These are phyloP conservation scores for Aphanomyces invadans DNA, from an alignment of 352 stramenopile genomes.

Conservation along the genomic window DNA sequence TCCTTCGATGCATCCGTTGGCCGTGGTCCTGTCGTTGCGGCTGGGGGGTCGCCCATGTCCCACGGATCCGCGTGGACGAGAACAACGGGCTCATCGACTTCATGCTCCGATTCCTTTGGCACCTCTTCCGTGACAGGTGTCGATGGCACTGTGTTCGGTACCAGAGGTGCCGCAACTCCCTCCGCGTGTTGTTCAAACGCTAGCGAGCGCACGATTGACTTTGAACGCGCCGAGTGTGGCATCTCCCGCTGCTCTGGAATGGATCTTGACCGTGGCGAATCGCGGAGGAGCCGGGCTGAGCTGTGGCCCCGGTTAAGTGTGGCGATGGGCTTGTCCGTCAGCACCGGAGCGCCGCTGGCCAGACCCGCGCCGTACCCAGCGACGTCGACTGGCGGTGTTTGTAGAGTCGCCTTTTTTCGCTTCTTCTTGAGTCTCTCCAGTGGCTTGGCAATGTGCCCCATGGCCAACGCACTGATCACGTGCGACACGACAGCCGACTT, in stretches of 20 bases:
- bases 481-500: conserved; percentile 9
- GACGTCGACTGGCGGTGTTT: too few relatives aligned
- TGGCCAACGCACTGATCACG: conserved; percentile 1
- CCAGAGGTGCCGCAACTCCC: too few relatives aligned
- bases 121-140: too few relatives aligned
- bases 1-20: too few relatives aligned
- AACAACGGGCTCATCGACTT: too few relatives aligned
- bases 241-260: neutral
- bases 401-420: neutral
- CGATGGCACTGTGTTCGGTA: too few relatives aligned
- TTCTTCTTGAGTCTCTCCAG: neutral
- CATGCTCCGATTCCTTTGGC: too few relatives aligned
- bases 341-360: too few relatives aligned
- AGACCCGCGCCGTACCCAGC: too few relatives aligned
- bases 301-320: conserved; percentile 9
- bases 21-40: too few relatives aligned
- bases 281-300: neutral
- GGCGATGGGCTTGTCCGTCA: neutral
- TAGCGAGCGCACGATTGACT: neutral
- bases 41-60: too few relatives aligned
- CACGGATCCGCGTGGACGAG: too few relatives aligned
- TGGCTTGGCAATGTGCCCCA: neutral
- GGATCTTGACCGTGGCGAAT: neutral
- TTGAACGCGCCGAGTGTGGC: neutral
- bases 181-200: neutral